Evolutionary conservation across 208 protist species (phyloP).

Genomic region (Acanthamoeba culbertsoni): DNA sequence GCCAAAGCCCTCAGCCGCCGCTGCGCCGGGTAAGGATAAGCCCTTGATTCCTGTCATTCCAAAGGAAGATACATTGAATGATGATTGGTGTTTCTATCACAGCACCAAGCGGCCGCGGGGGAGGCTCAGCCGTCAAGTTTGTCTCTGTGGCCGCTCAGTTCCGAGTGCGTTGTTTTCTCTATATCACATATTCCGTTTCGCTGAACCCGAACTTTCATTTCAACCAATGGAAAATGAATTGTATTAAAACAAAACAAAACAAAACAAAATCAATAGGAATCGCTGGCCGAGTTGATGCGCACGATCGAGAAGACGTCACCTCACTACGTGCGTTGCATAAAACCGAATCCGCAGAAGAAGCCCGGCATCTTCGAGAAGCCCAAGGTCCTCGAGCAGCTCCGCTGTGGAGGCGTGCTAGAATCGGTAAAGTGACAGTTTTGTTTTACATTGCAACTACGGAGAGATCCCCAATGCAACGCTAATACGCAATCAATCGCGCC

Average conservation of each 20-base stretch:
- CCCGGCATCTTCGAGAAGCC: constrained; percentile 68
- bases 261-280: no score
- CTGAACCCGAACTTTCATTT: no score
- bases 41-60: no score
- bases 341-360: constrained; percentile 82
- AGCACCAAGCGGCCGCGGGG: not conserved
- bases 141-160: constrained; percentile 51
- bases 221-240: no score
- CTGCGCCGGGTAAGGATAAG: not conserved
- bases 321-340: constrained; percentile 86
- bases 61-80: no score
- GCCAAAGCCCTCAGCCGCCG: not conserved
- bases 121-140: constrained; percentile 21
- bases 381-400: constrained; percentile 68
- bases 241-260: no score
- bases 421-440: not conserved
- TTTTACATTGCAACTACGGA: not conserved
- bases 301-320: constrained; percentile 77
- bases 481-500: not conserved
- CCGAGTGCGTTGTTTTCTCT: not conserved
- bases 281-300: constrained; percentile 71
- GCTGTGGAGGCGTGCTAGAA: constrained; percentile 70
- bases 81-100: no score
- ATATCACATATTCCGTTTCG: no score
- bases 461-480: not conserved